Evolutionary conservation across 106 monocot species (phyloP), one percentile per base, ranked within the genome.

Genomic region (Hemerocallis citrina): DNA sequence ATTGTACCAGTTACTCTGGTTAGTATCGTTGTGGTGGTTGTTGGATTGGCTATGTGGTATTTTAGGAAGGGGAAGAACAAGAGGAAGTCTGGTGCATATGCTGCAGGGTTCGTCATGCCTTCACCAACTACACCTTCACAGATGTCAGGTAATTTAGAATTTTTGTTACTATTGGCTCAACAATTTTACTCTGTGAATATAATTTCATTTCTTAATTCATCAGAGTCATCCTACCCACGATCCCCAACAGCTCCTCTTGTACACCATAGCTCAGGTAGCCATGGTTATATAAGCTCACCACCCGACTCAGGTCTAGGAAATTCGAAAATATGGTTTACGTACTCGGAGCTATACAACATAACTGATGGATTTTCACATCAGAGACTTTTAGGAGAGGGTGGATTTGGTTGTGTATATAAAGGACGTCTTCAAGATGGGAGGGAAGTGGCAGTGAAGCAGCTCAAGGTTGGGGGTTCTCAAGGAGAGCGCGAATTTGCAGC

Each of bases 391-490:
- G 95, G 95, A 14, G 83, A 89, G 76, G 95, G 95, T 60, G 95
- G 90, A 35, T 95, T 95, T 70, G 95, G 95, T 19, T 76, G 71
- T 66, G 95, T 95, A 16, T 89, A 84, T 63, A 95, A 90, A 76
- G 95, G 95, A 34, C 34, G 51, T 38, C 55, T 90, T 32, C 47
- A 55, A 13, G 90, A 95, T 78, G 90, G 86, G 55, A 81, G 90
- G 55, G 89, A 86, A 61, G 81, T 95, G 9, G 95, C 95, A 1
- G 86, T 95, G 56, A 95, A 95, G 59, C 83, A 86, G 65, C 78
- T 95, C 41, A 90, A 89, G 67, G 75, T 66, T 46, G 85, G 86
- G 21, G 74, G 86, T 34, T 60, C 58, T 23, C 89, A 86, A 39
- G 89, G 89, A 38, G 86, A 90, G 66, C 74, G 89, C n/a, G 95